These are phyloP conservation scores for Wallacemonas sp. DNA, from an alignment of 208 protist species.

Conservation along the genomic window DNA sequence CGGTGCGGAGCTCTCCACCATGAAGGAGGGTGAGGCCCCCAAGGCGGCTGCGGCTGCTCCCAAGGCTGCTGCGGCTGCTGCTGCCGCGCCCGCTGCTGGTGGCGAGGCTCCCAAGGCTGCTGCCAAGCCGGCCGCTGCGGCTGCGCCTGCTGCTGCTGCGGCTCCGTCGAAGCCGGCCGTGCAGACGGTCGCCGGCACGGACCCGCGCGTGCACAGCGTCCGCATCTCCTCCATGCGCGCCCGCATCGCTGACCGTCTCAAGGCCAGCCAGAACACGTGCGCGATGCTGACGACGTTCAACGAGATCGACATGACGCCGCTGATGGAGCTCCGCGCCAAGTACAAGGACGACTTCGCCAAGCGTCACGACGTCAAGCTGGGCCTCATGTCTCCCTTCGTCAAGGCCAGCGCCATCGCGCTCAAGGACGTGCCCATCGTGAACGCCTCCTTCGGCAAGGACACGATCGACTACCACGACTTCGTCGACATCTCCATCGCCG, in stretches of 20 bases:
- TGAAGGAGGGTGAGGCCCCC: constrained; percentile 76
- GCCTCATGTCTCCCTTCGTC: constrained; percentile 99
- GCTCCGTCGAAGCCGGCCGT: constrained; percentile 21
- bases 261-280: constrained; percentile 98
- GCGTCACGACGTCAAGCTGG: constrained; percentile 98
- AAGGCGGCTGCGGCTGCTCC: constrained; percentile 15
- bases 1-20: constrained; percentile 83
- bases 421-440: constrained; percentile 96
- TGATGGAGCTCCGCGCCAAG: constrained; percentile 95
- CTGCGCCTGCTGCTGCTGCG: constrained; percentile 30
- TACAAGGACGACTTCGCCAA: constrained; percentile 98
- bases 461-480: constrained; percentile 98
- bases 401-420: constrained; percentile 96
- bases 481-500: constrained; percentile 98
- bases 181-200: constrained; percentile 39
- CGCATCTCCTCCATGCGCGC: constrained; percentile 95
- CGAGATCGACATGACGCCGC: constrained; percentile 97
- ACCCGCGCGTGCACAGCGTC: constrained; percentile 82
- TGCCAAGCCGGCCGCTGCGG: constrained; percentile 11
- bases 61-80: constrained; percentile 19
- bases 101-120: constrained; percentile 6
- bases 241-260: constrained; percentile 96
- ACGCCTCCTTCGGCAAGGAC: constrained; percentile 95
- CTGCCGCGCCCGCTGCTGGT: constrained; percentile 24
- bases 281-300: constrained; percentile 99